Conservation (phyloP, 352 stramenopile genomes). For the Pythium apleroticum region DNA sequence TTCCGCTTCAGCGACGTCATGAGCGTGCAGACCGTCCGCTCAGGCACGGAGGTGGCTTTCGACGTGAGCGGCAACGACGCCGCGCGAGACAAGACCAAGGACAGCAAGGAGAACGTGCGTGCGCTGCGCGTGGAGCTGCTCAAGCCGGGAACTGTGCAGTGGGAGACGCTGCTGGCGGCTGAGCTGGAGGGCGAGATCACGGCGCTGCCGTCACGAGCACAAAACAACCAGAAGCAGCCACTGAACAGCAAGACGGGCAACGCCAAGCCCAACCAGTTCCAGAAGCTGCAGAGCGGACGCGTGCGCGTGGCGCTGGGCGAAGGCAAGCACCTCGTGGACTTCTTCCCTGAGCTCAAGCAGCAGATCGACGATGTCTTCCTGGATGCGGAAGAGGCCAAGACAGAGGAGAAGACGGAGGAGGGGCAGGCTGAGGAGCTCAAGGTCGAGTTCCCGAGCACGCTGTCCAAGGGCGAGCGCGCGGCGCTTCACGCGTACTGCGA, state of each 20-base stretch:
- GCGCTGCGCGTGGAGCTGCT: constrained; percentile 65
- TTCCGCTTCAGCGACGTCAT: constrained; percentile 82
- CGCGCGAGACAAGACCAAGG: neutral
- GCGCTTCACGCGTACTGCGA: constrained; percentile 68
- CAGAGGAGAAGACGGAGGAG: constrained; percentile 16
- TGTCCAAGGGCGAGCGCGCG: constrained; percentile 68
- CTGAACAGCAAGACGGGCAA: constrained; percentile 31
- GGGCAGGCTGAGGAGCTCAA: constrained; percentile 30
- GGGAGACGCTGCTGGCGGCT: constrained; percentile 51
- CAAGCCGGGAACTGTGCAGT: constrained; percentile 53
- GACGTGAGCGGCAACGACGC: constrained; percentile 49
- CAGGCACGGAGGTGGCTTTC: constrained; percentile 70
- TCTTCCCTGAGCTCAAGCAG: constrained; percentile 57
- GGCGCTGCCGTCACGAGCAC: constrained; percentile 35
- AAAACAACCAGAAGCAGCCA: constrained; percentile 27
- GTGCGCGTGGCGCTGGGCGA: constrained; percentile 33
- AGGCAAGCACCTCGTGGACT: constrained; percentile 57
- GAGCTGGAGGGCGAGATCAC: constrained; percentile 48
- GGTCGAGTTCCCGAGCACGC: constrained; percentile 37
- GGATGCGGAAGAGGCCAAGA: constrained; percentile 3
- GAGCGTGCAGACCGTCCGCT: constrained; percentile 42
- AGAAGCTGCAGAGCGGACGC: constrained; percentile 32
- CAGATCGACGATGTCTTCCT: constrained; percentile 57
- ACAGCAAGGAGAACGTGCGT: constrained; percentile 42
- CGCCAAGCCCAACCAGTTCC: constrained; percentile 34